These are phyloP conservation scores for Didymella arachidicola DNA, from an alignment of 2,329 filamentous ascomycete genomes.

Conservation along the genomic window DNA sequence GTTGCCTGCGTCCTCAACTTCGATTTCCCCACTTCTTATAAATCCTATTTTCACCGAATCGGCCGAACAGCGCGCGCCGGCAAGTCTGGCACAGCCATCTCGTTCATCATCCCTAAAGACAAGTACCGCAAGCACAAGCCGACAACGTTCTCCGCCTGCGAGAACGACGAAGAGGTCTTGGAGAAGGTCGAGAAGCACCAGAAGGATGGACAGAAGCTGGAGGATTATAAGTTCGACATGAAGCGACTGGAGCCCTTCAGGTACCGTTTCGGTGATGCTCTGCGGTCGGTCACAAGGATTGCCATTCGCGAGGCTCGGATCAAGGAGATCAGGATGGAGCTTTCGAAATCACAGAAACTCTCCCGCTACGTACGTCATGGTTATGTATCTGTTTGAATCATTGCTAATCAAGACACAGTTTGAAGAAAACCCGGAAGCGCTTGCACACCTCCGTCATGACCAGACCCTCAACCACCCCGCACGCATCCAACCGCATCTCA, in stretches of 20 bases:
- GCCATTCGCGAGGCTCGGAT: conserved; percentile 89
- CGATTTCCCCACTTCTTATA: conserved; percentile 85
- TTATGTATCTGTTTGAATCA: background rate
- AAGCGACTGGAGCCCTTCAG: conserved; percentile 91
- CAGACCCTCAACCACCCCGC: conserved; percentile 80
- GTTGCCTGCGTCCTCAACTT: conserved; percentile 88
- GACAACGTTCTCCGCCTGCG: conserved; percentile 76
- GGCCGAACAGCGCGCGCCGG: conserved; percentile 91
- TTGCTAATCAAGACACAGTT: conserved; percentile 68
- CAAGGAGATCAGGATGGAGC: conserved; percentile 84
- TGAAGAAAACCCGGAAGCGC: conserved; percentile 92
- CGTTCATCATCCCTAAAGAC: conserved; percentile 85
- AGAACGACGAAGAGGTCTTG: conserved; percentile 85
- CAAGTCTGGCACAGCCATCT: conserved; percentile 92
- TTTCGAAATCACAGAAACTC: conserved; percentile 92
- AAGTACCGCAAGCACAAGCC: conserved; percentile 89
- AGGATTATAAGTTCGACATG: conserved; percentile 95
- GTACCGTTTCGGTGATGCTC: conserved; percentile 85
- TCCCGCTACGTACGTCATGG: conserved; percentile 34
- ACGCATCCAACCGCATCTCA: conserved; percentile 85
- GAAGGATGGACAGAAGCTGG: conserved; percentile 80
- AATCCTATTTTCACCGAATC: conserved; percentile 96
- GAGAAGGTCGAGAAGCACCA: conserved; percentile 82
- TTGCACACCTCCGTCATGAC: conserved; percentile 88
- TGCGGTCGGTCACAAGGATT: conserved; percentile 87